Conservation (phyloP, 1,284 basidiomycete species). For the Trametes versicolor region DNA sequence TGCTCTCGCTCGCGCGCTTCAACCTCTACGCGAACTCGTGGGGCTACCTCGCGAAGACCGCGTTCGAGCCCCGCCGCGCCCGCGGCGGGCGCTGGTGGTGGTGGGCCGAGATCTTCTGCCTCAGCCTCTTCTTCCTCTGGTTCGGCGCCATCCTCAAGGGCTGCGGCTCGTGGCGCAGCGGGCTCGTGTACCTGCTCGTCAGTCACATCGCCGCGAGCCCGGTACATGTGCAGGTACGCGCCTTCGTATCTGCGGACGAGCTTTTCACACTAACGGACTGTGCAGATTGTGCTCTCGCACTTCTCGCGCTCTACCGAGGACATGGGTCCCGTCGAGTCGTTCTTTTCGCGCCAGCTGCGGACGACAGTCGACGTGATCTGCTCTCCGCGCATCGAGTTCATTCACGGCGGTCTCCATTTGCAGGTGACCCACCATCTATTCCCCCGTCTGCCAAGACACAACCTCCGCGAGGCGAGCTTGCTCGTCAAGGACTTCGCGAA, state of each 20-base stretch:
- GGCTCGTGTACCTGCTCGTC: conserved; percentile 77
- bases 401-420: conserved; percentile 94
- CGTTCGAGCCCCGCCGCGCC: conserved; percentile 66
- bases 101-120: conserved; percentile 73
- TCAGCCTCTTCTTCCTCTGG: conserved; percentile 86
- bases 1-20: conserved; percentile 94
- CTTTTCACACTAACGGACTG: neutral
- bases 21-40: conserved; percentile 96
- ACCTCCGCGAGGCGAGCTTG: conserved; percentile 82
- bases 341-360: conserved; percentile 92
- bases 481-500: conserved; percentile 89
- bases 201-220: conserved; percentile 87
- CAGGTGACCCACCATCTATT: conserved; percentile 99
- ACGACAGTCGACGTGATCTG: conserved; percentile 98
- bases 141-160: conserved; percentile 72
- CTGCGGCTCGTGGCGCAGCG: conserved; percentile 73
- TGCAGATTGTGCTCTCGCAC: conserved; percentile 95
- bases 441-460: conserved; percentile 95
- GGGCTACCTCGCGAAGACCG: conserved; percentile 72
- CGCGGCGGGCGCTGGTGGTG: conserved; percentile 77
- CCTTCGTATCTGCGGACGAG: neutral
- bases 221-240: conserved; percentile 81
- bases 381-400: conserved; percentile 82
- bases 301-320: conserved; percentile 96
- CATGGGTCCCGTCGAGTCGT: conserved; percentile 91